A percentile compares a stretch with the other conserved stretches of the same genome.
Conservation (phyloP, 2,329 filamentous ascomycete species). For the Chaetomiaceae sp. region DNA sequence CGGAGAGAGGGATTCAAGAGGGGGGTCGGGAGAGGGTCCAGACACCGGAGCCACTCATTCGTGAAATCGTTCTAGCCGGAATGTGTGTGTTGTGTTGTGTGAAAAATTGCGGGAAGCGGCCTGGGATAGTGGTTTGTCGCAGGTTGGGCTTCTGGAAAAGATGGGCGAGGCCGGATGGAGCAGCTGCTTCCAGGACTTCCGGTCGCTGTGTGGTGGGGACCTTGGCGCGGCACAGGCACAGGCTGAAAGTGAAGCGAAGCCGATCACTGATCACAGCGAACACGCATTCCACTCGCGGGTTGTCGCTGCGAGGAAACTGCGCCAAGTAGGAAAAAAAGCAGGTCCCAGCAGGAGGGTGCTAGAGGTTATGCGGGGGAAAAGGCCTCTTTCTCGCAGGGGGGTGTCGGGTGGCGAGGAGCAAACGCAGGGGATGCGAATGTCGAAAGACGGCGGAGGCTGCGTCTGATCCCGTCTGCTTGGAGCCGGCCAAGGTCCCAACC, state of each 20-base stretch:
- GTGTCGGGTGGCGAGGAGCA: constrained; percentile 10
- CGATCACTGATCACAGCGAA: constrained; percentile 24
- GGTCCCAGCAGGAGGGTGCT: neutral
- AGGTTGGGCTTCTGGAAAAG: constrained; percentile 19
- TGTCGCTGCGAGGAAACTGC: constrained; percentile 9
- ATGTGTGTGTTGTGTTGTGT: constrained; percentile 13
- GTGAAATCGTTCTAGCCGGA: constrained; percentile 9
- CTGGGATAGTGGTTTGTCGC: constrained; percentile 8
- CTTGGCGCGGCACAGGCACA: constrained; percentile 26
- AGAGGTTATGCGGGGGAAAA: neutral
- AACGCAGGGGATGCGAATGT: constrained; percentile 4
- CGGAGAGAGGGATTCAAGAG: constrained; percentile 6
- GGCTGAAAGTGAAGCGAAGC: constrained; percentile 25
- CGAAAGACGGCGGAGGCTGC: neutral
- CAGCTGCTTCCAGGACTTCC: constrained; percentile 14
- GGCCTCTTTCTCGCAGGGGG: too few species aligned
- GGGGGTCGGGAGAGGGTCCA: constrained; percentile 1
- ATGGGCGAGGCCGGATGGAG: constrained; percentile 18
- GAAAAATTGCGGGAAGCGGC: constrained; percentile 13
- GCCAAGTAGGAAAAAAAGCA: constrained; percentile 18
- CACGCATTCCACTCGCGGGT: constrained; percentile 15
- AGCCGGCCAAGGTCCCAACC: constrained; percentile 7
- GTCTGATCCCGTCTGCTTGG: constrained; percentile 16
- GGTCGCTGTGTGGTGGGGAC: constrained; percentile 23
- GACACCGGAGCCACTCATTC: constrained; percentile 16